Base-by-base conservation (phyloP, 768 basidiomycete genomes). In the Termitomyces sp. region DNA sequence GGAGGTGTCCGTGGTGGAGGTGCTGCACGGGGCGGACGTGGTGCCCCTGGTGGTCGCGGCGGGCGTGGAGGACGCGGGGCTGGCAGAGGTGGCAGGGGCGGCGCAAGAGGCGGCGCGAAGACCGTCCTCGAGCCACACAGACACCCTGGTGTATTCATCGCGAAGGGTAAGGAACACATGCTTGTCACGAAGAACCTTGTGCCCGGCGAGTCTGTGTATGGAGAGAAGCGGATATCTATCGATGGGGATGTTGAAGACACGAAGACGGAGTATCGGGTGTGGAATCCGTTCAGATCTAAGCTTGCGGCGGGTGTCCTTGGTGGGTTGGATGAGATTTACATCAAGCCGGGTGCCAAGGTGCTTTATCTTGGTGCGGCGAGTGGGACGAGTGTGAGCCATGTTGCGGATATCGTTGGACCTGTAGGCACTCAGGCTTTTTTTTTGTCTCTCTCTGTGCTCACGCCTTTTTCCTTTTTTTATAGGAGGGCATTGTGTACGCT, bases 271-370 rank as follows among this genome's bases (percentile, higher is more conserved):
- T 99, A 98, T 76, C 83, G 97, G 55, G 97, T 99, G 32, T 99
- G 97, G 97, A 99, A 99, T 78, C 97, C 97, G 47, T 99, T 99
- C 86, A 84, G 97, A 64, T 87, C 84, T 70, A 99, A 98, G 80
- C 73, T 99, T 64, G 97, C 97, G 32, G 97, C 97, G 37, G 97
- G 97, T 73, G 91, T 98, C 50, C 79, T 98, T 59, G 93, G 95
- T 62, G 97, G 97, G 68, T 78, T 99, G 74, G 97, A 98, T 68
- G 77, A 93, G 57, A 93, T 98, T 66, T 95, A 82, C 75, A 94
- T 99, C 70, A 82, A 79, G 55, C 97, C 97, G 27, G 97, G 97
- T 59, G 86, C 88, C 66, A 98, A 97, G 80, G 96, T 98, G 46
- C 76, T 99, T 56, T 99, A 98, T 77, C 85, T 99, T 61, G 97